phyloP scores from a whole-genome alignment of 139 green algal species.

The Chlorella sp. region DNA sequence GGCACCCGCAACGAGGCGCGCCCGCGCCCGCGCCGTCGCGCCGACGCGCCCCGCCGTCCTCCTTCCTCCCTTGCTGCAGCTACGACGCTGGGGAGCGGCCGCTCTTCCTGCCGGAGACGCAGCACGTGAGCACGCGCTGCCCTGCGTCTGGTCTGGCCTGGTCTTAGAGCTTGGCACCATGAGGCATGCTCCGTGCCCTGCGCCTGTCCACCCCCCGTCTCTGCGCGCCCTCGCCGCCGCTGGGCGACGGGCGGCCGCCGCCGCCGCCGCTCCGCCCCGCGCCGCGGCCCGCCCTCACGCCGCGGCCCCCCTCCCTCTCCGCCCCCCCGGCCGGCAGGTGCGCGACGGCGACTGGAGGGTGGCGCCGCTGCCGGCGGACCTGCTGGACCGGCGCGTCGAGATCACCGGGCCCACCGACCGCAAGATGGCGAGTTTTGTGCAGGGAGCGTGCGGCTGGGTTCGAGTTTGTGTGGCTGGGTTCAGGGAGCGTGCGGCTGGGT shows the following conservation, averaged over 20 bases:
- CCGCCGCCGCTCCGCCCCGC: too few relatives aligned
- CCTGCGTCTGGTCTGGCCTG: not conserved
- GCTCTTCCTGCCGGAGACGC: slow-evolving; percentile 74
- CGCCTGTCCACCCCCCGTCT: not conserved
- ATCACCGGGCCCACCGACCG: slow-evolving; percentile 86
- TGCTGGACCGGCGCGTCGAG: slow-evolving; percentile 84
- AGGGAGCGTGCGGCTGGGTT: too few relatives aligned
- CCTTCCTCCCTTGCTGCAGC: too few relatives aligned
- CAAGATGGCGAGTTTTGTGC: too few relatives aligned
- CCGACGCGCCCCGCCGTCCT: too few relatives aligned
- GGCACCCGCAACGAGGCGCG: too few relatives aligned
- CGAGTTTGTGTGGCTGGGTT: too few relatives aligned
- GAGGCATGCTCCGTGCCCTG: too few relatives aligned
- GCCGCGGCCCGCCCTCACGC: not conserved
- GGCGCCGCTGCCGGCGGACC: slow-evolving; percentile 61
- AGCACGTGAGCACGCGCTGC: slow-evolving; percentile 34
- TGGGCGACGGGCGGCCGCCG: not conserved
- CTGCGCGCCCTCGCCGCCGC: too few relatives aligned
- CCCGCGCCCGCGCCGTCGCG: too few relatives aligned
- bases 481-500: too few relatives aligned
- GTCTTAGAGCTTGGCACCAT: too few relatives aligned
- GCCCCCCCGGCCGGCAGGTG: slow-evolving; percentile 7
- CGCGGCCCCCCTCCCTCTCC: not conserved
- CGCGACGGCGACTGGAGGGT: slow-evolving; percentile 72
- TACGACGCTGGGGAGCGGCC: slow-evolving; percentile 60